phyloP scores from a whole-genome alignment of 305 asterid species.

The Fraxinus nigra region DNA sequence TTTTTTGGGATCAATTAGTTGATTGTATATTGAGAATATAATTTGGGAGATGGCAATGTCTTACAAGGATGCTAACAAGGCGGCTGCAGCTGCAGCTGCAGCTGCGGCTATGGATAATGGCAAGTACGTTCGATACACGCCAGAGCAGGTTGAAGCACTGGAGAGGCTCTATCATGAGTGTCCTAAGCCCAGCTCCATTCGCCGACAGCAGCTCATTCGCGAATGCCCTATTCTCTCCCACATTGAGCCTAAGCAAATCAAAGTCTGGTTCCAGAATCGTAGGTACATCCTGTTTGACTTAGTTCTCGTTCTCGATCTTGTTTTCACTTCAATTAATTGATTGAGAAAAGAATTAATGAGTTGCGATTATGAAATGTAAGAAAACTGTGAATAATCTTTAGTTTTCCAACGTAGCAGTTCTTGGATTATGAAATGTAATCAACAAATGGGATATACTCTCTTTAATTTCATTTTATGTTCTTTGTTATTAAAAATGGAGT shows the following conservation, averaged over 20 bases:
- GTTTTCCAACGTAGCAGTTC: background rate
- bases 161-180: slow-evolving; percentile 57
- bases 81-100: background rate
- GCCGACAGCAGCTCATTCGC: slow-evolving; percentile 55
- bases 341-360: background rate
- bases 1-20: background rate
- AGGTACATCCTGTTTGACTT: slow-evolving; percentile 25
- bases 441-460: background rate
- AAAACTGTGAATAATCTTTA: background rate
- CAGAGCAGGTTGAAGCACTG: slow-evolving; percentile 60
- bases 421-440: background rate
- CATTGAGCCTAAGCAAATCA: slow-evolving; percentile 54
- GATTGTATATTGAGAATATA: background rate
- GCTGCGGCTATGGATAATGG: slow-evolving; percentile 39
- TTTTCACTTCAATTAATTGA: background rate
- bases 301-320: background rate
- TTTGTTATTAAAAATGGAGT: background rate
- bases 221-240: slow-evolving; percentile 51
- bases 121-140: slow-evolving; percentile 52
- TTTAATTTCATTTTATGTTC: background rate
- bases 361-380: background rate
- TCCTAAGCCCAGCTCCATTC: slow-evolving; percentile 51
- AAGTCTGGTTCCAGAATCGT: slow-evolving; percentile 60
- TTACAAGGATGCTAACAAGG: slow-evolving; percentile 48
- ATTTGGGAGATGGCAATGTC: slow-evolving; percentile 35